A percentile compares a stretch with the other conserved stretches of the same genome.
Conservation (phyloP, 2,329 filamentous ascomycete species). For the Fusarium sp. region DNA sequence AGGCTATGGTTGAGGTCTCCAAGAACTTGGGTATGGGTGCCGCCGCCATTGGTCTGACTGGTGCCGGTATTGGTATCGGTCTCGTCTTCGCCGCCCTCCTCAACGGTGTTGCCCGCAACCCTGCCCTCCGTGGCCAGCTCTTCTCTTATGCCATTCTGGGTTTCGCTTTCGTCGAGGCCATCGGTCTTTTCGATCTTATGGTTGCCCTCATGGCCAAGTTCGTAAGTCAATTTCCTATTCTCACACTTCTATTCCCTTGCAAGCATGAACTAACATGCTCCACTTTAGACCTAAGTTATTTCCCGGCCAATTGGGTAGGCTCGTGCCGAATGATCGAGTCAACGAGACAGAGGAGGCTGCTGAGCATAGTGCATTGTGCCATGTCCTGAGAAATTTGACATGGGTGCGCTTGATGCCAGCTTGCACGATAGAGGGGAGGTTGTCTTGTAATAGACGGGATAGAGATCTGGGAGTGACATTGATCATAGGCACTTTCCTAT, state of each 20-base stretch:
- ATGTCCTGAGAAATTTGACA: conserved; percentile 44
- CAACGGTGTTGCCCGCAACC: conserved; percentile 92
- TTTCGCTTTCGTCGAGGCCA: conserved; percentile 95
- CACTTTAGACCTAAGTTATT: conserved; percentile 52
- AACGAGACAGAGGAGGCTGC: conserved; percentile 46
- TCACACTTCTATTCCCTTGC: neutral
- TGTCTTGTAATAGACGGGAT: conserved; percentile 56
- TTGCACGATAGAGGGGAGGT: conserved; percentile 50
- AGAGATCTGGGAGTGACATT: conserved; percentile 52
- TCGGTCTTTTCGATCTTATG: conserved; percentile 89
- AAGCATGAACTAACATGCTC: conserved; percentile 15
- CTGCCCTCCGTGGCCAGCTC: conserved; percentile 91
- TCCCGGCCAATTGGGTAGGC: conserved; percentile 47
- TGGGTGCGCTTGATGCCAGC: conserved; percentile 42
- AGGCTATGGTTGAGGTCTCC: conserved; percentile 89
- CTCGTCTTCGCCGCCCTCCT: conserved; percentile 92
- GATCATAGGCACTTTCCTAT: conserved; percentile 48
- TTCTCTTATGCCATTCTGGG: conserved; percentile 96
- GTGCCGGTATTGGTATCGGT: conserved; percentile 95
- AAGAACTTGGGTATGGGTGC: conserved; percentile 91
- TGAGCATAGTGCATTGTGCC: conserved; percentile 42
- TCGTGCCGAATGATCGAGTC: conserved; percentile 52
- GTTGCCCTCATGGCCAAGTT: conserved; percentile 95
- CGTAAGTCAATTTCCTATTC: conserved; percentile 62
- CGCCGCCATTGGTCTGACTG: conserved; percentile 90